These are phyloP conservation scores for Aciculosporium take DNA, from an alignment of 2,329 filamentous ascomycete genomes.

Conservation along the genomic window DNA sequence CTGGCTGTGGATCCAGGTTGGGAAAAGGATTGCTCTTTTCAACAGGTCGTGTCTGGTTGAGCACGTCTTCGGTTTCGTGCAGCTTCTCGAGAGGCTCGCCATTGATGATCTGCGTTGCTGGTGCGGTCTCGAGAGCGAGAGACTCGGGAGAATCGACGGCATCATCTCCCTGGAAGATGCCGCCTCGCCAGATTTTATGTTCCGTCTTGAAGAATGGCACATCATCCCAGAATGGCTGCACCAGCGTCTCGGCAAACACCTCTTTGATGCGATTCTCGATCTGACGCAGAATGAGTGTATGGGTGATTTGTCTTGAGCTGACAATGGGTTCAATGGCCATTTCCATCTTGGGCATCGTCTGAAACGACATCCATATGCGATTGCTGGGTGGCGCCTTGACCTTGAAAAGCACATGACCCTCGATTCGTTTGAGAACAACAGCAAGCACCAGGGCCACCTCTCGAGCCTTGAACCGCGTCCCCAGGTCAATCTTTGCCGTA, in stretches of 20 bases:
- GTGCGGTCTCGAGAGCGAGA: constrained; percentile 11
- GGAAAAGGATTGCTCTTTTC: constrained; percentile 44
- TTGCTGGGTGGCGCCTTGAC: constrained; percentile 95
- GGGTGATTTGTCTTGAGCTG: constrained; percentile 88
- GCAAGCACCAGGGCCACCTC: constrained; percentile 84
- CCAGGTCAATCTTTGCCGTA: constrained; percentile 84
- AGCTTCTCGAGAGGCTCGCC: constrained; percentile 35
- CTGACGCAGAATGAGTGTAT: constrained; percentile 76
- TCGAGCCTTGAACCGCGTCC: constrained; percentile 72
- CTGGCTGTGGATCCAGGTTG: constrained; percentile 21
- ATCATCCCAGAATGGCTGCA: constrained; percentile 93
- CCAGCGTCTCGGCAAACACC: constrained; percentile 81
- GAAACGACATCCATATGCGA: constrained; percentile 88
- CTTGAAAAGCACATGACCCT: constrained; percentile 72
- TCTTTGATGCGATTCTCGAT: constrained; percentile 94
- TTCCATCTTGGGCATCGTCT: constrained; percentile 85
- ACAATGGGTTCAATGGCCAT: constrained; percentile 93
- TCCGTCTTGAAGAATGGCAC: constrained; percentile 77
- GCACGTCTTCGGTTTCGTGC: constrained; percentile 26
- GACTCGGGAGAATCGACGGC: constrained; percentile 19
- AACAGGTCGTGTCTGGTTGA: constrained; percentile 28
- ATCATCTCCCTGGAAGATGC: constrained; percentile 55
- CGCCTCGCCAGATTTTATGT: constrained; percentile 66
- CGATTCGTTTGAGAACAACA: constrained; percentile 68
- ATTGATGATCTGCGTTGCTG: constrained; percentile 29